These are phyloP conservation scores for Bipolaris gigantea DNA, from an alignment of 2,329 filamentous ascomycete genomes.

Conservation along the genomic window DNA sequence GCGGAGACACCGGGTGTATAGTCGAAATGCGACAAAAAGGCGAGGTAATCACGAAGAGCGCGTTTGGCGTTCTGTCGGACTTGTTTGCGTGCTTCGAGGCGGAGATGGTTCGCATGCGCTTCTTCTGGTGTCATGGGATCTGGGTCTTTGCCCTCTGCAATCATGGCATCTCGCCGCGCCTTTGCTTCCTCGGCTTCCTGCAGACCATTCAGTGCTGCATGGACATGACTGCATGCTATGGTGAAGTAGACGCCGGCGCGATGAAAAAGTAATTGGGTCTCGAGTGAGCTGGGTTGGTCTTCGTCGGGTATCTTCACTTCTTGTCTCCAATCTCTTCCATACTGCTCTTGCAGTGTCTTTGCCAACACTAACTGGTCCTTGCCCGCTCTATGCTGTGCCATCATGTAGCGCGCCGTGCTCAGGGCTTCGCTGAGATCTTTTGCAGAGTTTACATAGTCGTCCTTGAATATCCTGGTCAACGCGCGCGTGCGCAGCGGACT, in stretches of 20 bases:
- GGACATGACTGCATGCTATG: conserved; percentile 68
- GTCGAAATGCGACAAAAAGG: conserved; percentile 73
- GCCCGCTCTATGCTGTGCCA: conserved; percentile 55
- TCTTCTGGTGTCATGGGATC: conserved; percentile 49
- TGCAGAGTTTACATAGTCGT: conserved; percentile 69
- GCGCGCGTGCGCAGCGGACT: conserved; percentile 73
- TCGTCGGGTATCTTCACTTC: conserved; percentile 59
- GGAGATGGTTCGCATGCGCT: conserved; percentile 50
- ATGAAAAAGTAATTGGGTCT: conserved; percentile 75
- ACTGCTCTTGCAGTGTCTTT: conserved; percentile 47
- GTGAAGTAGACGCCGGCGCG: conserved; percentile 72
- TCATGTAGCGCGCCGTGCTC: conserved; percentile 56
- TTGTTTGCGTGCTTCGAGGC: conserved; percentile 65
- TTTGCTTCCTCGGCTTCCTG: conserved; percentile 44
- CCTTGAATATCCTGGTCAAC: conserved; percentile 73
- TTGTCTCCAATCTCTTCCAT: conserved; percentile 52
- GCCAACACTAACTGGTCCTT: conserved; percentile 58
- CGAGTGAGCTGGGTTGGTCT: conserved; percentile 73
- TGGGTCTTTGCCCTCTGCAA: conserved; percentile 32
- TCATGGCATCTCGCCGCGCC: conserved; percentile 26
- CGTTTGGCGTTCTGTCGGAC: conserved; percentile 76
- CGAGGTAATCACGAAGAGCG: conserved; percentile 72
- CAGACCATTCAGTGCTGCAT: conserved; percentile 57
- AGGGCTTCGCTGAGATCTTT: conserved; percentile 72
- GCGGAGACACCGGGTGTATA: conserved; percentile 73